These are phyloP conservation scores for Phyllosticta paracitricarpa DNA, from an alignment of 2,329 filamentous ascomycete species.

Conservation along the genomic window DNA sequence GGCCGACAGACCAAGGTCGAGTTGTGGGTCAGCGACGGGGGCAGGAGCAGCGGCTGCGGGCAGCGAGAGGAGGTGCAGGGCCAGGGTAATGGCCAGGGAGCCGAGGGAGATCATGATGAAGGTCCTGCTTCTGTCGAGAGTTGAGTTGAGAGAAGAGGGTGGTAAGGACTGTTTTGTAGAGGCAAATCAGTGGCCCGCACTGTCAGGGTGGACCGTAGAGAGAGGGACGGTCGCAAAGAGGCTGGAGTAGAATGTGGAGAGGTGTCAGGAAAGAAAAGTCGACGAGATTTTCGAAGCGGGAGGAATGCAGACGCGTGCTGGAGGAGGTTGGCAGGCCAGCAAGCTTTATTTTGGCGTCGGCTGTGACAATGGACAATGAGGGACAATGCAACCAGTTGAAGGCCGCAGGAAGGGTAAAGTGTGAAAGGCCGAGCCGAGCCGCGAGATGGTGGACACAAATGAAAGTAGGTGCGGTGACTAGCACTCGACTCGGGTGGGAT, in stretches of 20 bases:
- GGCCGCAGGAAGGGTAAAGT: neutral
- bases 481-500: constrained; percentile 1
- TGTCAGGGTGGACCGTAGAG: neutral
- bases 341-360: neutral
- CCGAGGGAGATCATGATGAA: constrained; percentile 29
- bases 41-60: constrained; percentile 16
- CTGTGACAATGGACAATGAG: constrained; percentile 3
- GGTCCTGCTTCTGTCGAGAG: constrained; percentile 9
- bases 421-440: neutral
- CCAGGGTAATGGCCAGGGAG: constrained; percentile 26
- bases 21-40: constrained; percentile 10
- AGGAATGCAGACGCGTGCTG: constrained; percentile 1
- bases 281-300: neutral
- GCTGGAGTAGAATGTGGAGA: constrained; percentile 7
- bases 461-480: constrained; percentile 6
- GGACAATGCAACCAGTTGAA: neutral
- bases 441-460: neutral
- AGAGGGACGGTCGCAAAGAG: constrained; percentile 1
- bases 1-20: constrained; percentile 14
- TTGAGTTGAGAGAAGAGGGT: constrained; percentile 2
- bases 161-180: constrained; percentile 2
- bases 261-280: constrained; percentile 2
- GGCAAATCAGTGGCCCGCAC: constrained; percentile 11
- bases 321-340: constrained; percentile 2
- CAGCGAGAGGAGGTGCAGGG: constrained; percentile 24